A percentile compares a stretch with the other conserved stretches of the same genome.
phyloP scores from a whole-genome alignment of 345 rosid species.

The Sisymbrium irio region DNA sequence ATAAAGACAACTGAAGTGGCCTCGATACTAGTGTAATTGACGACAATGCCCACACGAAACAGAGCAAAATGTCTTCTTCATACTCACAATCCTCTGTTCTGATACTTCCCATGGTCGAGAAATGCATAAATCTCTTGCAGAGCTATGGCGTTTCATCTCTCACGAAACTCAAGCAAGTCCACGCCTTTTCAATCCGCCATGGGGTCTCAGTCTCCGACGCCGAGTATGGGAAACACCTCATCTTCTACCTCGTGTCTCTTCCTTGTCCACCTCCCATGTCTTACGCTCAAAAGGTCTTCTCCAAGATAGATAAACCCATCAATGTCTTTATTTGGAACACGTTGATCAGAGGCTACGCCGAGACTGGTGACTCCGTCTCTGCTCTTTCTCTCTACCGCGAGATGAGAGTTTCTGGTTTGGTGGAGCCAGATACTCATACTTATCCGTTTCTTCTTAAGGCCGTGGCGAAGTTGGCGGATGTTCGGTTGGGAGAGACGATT shows the following conservation, averaged over 20 bases:
- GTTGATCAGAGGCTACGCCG: slow-evolving; percentile 79
- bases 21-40: background rate
- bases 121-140: slow-evolving; percentile 57
- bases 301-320: slow-evolving; percentile 43
- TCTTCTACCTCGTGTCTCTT: slow-evolving; percentile 53
- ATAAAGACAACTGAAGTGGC: background rate
- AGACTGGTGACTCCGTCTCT: slow-evolving; percentile 48
- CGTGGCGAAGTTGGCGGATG: slow-evolving; percentile 50
- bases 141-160: slow-evolving; percentile 42
- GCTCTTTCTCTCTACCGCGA: slow-evolving; percentile 51
- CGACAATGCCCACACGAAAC: slow-evolving; percentile 31
- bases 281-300: slow-evolving; percentile 56
- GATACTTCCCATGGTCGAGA: slow-evolving; percentile 33
- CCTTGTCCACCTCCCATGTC: slow-evolving; percentile 53
- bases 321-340: slow-evolving; percentile 71
- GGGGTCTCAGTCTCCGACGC: slow-evolving; percentile 49
- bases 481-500: slow-evolving; percentile 47
- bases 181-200: slow-evolving; percentile 63
- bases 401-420: slow-evolving; percentile 43
- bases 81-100: slow-evolving; percentile 15
- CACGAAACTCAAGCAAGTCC: slow-evolving; percentile 56
- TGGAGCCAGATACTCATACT: slow-evolving; percentile 76
- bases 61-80: slow-evolving; percentile 1
- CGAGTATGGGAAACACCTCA: slow-evolving; percentile 55
- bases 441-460: slow-evolving; percentile 85